These are phyloP conservation scores for Rubroboletus satanas DNA, from an alignment of 768 basidiomycete genomes.

Conservation along the genomic window DNA sequence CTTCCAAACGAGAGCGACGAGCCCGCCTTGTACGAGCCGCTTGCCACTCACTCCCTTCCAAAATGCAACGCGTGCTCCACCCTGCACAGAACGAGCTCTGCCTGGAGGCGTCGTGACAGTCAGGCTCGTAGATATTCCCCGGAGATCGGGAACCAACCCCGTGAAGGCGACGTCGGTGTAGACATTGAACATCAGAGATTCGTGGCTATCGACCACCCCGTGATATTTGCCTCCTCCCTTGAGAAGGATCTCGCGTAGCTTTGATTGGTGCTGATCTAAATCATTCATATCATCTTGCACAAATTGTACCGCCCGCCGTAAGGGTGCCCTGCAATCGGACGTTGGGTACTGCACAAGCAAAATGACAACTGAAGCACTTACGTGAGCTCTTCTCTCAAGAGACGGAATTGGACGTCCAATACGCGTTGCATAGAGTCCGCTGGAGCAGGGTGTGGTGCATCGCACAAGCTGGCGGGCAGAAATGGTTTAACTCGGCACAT, in stretches of 20 bases:
- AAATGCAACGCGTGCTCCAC: slow-evolving; percentile 42
- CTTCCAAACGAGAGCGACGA: slow-evolving; percentile 59
- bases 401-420: slow-evolving; percentile 71
- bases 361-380: slow-evolving; percentile 26
- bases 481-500: slow-evolving; percentile 46
- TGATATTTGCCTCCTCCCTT: slow-evolving; percentile 58
- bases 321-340: slow-evolving; percentile 40
- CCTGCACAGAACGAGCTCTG: slow-evolving; percentile 40
- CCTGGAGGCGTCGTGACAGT: slow-evolving; percentile 53
- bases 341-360: neutral
- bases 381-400: slow-evolving; percentile 71
- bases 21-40: slow-evolving; percentile 55
- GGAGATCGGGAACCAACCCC: slow-evolving; percentile 45
- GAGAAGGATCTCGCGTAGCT: slow-evolving; percentile 44
- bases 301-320: slow-evolving; percentile 48
- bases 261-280: slow-evolving; percentile 28
- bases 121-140: slow-evolving; percentile 48
- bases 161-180: slow-evolving; percentile 53
- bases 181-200: slow-evolving; percentile 58
- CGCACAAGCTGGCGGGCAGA: slow-evolving; percentile 56
- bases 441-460: slow-evolving; percentile 60
- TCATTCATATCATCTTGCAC: slow-evolving; percentile 43
- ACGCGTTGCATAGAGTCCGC: slow-evolving; percentile 58
- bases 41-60: slow-evolving; percentile 63
- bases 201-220: slow-evolving; percentile 37